Evolutionary conservation across 306 rosid genomes (phyloP).

Genomic region (Vigna nakashimae): DNA sequence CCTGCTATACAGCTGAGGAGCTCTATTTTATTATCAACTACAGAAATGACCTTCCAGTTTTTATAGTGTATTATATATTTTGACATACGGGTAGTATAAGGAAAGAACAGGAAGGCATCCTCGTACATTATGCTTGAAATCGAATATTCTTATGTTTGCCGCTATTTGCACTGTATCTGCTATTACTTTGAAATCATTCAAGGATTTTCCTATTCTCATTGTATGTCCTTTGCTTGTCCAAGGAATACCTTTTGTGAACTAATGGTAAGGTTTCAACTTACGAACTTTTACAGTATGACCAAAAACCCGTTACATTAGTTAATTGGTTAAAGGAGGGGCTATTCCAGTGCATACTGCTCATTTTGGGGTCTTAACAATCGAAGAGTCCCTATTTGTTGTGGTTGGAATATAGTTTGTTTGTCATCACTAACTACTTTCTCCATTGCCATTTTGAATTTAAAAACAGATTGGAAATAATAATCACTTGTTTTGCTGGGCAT

Average conservation of each 20-base stretch:
- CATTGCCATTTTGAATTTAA: conserved; percentile 35
- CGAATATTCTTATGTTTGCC: background rate
- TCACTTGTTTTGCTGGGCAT: conserved; percentile 88
- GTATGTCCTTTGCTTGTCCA: background rate
- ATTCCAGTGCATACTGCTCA: background rate
- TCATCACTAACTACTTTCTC: conserved; percentile 34
- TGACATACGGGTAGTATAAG: background rate
- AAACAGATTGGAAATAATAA: conserved; percentile 85
- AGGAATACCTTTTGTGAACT: background rate
- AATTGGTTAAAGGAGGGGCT: background rate
- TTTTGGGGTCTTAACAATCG: background rate
- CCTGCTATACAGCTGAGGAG: conserved; percentile 16
- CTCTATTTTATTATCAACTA: conserved; percentile 27
- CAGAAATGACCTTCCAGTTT: conserved; percentile 40
- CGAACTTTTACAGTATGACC: background rate
- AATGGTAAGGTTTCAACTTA: background rate
- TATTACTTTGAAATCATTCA: background rate
- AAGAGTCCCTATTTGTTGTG: background rate
- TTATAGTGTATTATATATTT: conserved; percentile 2
- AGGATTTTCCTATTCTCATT: conserved; percentile 6
- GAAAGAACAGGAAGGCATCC: conserved; percentile 16
- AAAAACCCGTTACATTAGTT: background rate
- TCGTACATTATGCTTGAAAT: conserved; percentile 20
- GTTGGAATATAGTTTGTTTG: conserved; percentile 21
- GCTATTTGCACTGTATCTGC: background rate